Base-by-base conservation (phyloP, 2,329 filamentous ascomycete species). In the Claviceps quebecensis region DNA sequence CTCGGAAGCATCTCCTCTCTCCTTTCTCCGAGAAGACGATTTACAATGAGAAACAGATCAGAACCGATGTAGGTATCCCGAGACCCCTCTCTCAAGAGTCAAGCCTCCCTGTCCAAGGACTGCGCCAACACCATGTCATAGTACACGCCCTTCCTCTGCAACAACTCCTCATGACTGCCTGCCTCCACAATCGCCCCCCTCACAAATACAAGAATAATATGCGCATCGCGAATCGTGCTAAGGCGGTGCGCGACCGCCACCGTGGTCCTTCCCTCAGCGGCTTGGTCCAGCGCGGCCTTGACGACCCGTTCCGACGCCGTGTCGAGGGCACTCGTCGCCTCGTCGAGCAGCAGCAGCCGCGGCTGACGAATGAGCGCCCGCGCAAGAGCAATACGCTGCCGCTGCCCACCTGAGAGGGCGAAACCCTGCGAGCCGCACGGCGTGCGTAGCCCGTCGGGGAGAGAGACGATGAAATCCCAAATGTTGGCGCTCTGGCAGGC, bases 201-300 rank as follows among this genome's bases (percentile, higher is more conserved):
- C 0, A 56, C 57, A 59, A 86, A 80, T 0, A 85, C 80, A 51
- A 77, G 78, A 53, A 86, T 86, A 0, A 70, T 60, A 60, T 84
- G 75, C 0, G 56, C 56, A 4, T 52, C 44, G 34, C 41, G 16
- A n/a, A 56, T 47, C 4, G 50, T 56, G n/a, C 48, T 51, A 7
- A 56, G 48, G 1, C 53, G 38, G 34, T 57, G 56, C 4, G 56
- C 56, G 8, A 57, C 47, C 9, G 52, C 43, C 40, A 57, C 45
- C 7, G 53, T 56, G 13, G 56, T 57, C 8, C 56, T 50, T 6
- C 52, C 55, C 23, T 38, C 19, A 7, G 48, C 41, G 13, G 53
- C 56, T 4, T 22, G 36, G 11, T 56, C 54, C 34, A 57, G 44
- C 26, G 56, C 56, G 5, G n/a, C 41, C 40, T 57, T 54, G 8